phyloP scores from a whole-genome alignment of 73 alveolate species.

The Uronychia binucleata region DNA sequence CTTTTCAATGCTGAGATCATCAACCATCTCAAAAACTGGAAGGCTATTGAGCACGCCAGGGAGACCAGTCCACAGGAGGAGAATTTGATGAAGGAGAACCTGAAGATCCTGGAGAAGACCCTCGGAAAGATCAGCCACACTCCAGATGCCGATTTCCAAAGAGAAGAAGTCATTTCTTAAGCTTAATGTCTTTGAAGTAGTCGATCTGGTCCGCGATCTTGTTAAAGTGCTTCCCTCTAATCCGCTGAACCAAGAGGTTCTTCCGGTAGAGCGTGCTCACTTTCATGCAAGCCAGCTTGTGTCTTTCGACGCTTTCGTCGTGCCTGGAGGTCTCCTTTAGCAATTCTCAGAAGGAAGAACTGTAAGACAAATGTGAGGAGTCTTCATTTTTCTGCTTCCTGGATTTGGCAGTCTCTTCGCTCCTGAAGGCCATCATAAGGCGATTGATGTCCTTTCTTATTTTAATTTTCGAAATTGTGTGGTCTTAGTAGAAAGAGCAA shows the following conservation, averaged over 20 bases:
- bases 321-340: background rate
- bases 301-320: background rate
- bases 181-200: background rate
- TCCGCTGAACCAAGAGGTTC: background rate
- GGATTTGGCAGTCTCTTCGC: background rate
- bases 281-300: background rate
- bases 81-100: no score
- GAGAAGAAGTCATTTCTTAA: no score
- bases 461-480: background rate
- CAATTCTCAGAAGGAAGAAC: background rate
- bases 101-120: no score
- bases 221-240: background rate
- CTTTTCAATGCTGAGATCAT: no score
- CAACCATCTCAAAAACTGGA: no score
- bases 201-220: constrained; percentile 2
- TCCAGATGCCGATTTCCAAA: no score
- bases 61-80: no score
- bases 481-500: background rate
- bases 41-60: no score
- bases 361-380: background rate
- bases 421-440: background rate
- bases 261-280: background rate
- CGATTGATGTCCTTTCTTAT: background rate
- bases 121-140: no score
- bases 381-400: background rate